A percentile compares a stretch with the other conserved stretches of the same genome.
phyloP scores from a whole-genome alignment of 805 yeast species.

The Lipomyces lipofer region DNA sequence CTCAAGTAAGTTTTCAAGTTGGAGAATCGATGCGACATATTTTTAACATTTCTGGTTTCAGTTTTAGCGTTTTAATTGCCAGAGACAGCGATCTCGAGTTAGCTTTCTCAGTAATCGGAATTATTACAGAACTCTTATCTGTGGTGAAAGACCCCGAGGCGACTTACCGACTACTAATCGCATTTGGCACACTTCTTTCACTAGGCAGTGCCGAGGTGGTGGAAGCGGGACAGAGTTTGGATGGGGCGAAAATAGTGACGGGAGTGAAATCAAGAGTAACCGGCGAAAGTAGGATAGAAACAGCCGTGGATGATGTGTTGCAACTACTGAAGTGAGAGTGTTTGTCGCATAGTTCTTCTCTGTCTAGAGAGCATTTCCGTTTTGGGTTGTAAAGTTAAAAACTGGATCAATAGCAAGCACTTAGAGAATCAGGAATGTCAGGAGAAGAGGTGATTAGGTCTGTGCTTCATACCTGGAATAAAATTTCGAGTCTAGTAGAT shows the following conservation, averaged over 20 bases:
- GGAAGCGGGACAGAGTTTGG: constrained; percentile 23
- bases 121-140: constrained; percentile 39
- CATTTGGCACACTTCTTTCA: constrained; percentile 58
- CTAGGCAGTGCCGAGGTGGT: constrained; percentile 8
- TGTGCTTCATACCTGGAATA: too few relatives aligned
- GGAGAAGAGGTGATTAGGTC: too few relatives aligned
- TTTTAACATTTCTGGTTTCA: constrained; percentile 30
- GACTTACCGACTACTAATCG: constrained; percentile 61
- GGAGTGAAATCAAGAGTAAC: constrained; percentile 8
- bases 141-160: constrained; percentile 57
- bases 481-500: too few relatives aligned
- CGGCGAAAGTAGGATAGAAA: constrained; percentile 10
- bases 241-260: constrained; percentile 13
- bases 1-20: constrained; percentile 35
- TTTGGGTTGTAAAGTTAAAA: too few relatives aligned
- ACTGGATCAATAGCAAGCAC: too few relatives aligned
- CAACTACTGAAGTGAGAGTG: constrained; percentile 4
- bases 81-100: constrained; percentile 39
- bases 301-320: constrained; percentile 19
- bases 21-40: constrained; percentile 5
- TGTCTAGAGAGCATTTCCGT: too few relatives aligned
- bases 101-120: constrained; percentile 35
- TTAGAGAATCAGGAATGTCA: too few relatives aligned
- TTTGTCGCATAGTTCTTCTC: too few relatives aligned
- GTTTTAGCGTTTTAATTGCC: constrained; percentile 49